Percentiles rank a stretch among this genome's conserved stretches.
These are phyloP conservation scores for Cryptococcus sp. DNA, from an alignment of 1,284 basidiomycete species.

Conservation along the genomic window DNA sequence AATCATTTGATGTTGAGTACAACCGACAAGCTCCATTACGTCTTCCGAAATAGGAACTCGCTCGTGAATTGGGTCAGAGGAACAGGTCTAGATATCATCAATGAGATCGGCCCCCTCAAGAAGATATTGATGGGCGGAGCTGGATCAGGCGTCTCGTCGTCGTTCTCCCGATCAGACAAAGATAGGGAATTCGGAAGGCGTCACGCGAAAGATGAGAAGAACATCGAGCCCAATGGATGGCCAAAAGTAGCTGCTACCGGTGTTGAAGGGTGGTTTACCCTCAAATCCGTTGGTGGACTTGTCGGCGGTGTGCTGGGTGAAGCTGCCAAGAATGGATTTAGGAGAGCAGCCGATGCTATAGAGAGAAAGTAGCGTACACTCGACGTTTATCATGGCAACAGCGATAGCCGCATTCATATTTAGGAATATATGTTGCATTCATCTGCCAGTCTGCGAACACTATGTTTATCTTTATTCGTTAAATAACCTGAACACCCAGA, in stretches of 20 bases:
- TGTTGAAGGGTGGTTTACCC: constrained; percentile 38
- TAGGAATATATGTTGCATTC: not conserved
- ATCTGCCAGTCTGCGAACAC: too few species aligned
- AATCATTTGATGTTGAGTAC: constrained; percentile 83
- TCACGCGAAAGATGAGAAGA: constrained; percentile 16
- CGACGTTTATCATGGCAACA: not conserved
- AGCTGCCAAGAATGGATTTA: constrained; percentile 33
- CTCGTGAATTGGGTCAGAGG: constrained; percentile 82
- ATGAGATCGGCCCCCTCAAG: constrained; percentile 82
- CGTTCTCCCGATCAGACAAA: constrained; percentile 1
- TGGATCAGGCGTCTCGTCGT: constrained; percentile 52
- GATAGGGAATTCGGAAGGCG: constrained; percentile 27
- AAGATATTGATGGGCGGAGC: constrained; percentile 77
- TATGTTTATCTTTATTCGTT: too few species aligned
- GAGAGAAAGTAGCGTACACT: constrained; percentile 10
- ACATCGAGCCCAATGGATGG: constrained; percentile 23
- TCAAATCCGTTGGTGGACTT: constrained; percentile 34
- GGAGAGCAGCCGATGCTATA: constrained; percentile 15
- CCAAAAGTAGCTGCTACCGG: constrained; percentile 29
- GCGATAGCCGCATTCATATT: not conserved
- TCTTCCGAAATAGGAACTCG: constrained; percentile 68
- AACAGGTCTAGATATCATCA: constrained; percentile 83
- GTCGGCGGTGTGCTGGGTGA: constrained; percentile 35
- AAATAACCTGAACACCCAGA: too few species aligned
- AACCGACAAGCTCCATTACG: constrained; percentile 82